These are phyloP conservation scores for Meira nashicola DNA, from an alignment of 1,284 basidiomycete genomes.

Conservation along the genomic window DNA sequence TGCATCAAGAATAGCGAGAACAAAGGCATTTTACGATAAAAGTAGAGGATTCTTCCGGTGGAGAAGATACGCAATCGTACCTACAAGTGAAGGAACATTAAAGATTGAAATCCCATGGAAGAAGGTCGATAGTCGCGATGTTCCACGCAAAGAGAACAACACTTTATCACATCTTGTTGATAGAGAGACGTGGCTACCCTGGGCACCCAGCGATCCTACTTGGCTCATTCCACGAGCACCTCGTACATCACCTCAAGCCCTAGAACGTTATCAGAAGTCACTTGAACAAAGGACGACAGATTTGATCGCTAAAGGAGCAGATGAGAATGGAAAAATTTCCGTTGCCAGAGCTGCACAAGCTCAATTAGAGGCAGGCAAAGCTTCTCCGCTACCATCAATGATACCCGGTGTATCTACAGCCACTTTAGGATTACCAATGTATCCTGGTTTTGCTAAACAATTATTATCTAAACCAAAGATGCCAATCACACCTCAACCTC, in stretches of 20 bases:
- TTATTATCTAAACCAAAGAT: slow-evolving; percentile 22
- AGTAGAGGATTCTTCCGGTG: slow-evolving; percentile 38
- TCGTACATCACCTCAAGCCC: background rate
- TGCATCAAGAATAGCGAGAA: slow-evolving; percentile 38
- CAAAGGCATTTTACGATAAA: slow-evolving; percentile 33
- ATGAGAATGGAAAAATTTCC: background rate
- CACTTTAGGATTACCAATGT: background rate
- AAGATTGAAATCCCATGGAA: slow-evolving; percentile 50
- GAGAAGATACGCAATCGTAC: slow-evolving; percentile 47
- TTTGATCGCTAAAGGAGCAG: background rate
- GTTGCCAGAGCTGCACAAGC: background rate
- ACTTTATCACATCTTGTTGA: slow-evolving; percentile 23
- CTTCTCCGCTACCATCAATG: no score
- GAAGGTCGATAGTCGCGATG: slow-evolving; percentile 9
- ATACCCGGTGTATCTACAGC: no score
- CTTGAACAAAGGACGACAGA: background rate
- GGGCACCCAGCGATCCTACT: slow-evolving; percentile 47
- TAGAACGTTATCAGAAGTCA: background rate
- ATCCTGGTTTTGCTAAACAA: slow-evolving; percentile 14
- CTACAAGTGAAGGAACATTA: slow-evolving; percentile 21
- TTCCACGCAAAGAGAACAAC: background rate
- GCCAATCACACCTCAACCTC: slow-evolving; percentile 44
- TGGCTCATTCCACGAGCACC: background rate
- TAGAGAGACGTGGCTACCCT: slow-evolving; percentile 43
- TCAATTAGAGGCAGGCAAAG: background rate